Base-by-base conservation (phyloP, 306 rosid species). In the Pterocarpus macrocarpus region DNA sequence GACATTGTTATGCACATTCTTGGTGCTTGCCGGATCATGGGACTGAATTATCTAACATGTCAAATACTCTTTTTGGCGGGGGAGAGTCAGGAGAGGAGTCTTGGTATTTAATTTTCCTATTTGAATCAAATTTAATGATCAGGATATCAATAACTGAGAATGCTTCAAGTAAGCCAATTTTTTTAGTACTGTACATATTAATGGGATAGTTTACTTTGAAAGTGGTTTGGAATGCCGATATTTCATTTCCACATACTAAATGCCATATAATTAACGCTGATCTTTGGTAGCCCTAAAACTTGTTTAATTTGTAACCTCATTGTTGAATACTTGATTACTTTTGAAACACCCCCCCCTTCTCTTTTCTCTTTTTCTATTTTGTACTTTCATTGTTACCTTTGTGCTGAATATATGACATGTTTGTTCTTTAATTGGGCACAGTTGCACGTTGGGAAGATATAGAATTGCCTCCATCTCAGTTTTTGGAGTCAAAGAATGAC, bases 381-480 rank as follows among this genome's bases (percentile, higher is more conserved):
- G 8, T 16, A 13, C 52, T n/a, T 65, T 38, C 28, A 9, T 22
- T 59, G 36, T 2, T 53, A 52, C 57, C 33, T 41, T 77, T 61
- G 7, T 73, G 15, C 36, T 32, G 22, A 7, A 28, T 66, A 17
- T 71, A 13, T 85, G 43, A 82, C 67, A 14, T 67, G 30, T 41
- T 11, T 67, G 53, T 70, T 76, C 50, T 33, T 77, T 77, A 22
- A 12, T 79, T 63, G 53, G 71, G 45, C 56, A 83, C 97, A 93
- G 99, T 95, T 80, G 83, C 92, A 16, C 80, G 86, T 67, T 95
- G 99, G 99, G 97, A 95, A 87, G 97, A 78, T 58, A 69, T 84
- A 41, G 92, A 87, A 34, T 69, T 87, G 69, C 90, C 92, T 68
- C 75, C 85, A 43, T 79, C 87, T 76, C 71, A 50, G 75, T 64